Conservation (phyloP, 2,329 filamentous ascomycete genomes). For the Blastomyces parvus region DNA sequence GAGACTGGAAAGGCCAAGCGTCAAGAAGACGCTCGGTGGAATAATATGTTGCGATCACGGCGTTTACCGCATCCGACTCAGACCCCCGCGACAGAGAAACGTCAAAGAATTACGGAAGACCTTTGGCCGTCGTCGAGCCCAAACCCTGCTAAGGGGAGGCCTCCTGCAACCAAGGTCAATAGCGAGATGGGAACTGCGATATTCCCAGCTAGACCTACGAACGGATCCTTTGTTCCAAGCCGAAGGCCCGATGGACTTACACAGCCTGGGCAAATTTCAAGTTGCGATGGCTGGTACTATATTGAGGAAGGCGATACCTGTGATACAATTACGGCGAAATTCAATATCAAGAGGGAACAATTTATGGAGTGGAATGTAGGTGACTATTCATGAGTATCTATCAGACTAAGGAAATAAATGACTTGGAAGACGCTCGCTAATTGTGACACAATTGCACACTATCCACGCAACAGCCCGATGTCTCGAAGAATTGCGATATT, state of each 20-base stretch:
- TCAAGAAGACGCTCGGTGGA: not conserved
- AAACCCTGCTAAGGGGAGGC: not conserved
- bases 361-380: constrained; percentile 1
- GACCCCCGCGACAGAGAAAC: not conserved
- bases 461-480: not conserved
- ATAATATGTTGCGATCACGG: not conserved
- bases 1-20: not conserved
- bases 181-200: not conserved
- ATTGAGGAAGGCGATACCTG: not conserved
- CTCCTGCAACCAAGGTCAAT: not conserved
- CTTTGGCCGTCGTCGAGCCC: not conserved
- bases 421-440: not conserved
- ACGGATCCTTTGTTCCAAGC: not conserved
- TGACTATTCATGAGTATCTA: not conserved
- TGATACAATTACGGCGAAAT: not conserved
- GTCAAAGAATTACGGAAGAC: not conserved
- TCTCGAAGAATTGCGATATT: not conserved
- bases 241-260: not conserved
- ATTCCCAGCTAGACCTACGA: too few relatives aligned
- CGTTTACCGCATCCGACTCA: not conserved
- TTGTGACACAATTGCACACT: not conserved
- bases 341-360: not conserved
- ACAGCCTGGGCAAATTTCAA: not conserved
- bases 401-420: not conserved
- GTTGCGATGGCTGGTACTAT: not conserved